Base-by-base conservation (phyloP, 495 filamentous ascomycete genomes). In the Penicillium steckii region DNA sequence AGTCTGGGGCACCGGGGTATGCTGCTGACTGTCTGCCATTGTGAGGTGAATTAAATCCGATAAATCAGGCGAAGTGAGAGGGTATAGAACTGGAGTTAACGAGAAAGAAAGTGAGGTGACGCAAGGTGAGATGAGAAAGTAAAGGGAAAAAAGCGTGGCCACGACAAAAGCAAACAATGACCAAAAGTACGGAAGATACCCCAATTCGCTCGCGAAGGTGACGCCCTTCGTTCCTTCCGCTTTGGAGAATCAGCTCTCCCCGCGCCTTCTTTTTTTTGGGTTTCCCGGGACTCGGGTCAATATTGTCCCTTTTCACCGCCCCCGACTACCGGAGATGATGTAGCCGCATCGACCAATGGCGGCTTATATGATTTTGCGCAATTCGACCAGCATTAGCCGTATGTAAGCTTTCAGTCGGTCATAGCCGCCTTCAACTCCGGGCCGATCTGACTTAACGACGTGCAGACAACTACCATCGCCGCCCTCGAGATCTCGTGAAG, bases 1-100 rank as follows among this genome's bases (percentile, higher is more conserved):
- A 17, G 56, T 48, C 42, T 57, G 53, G 35, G 59, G 47, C 23
- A 56, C 42, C 50, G 62, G 41, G 13, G 54, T 33, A 38, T 46
- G 55, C 30, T 56, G 55, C 46, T 70, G 68, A 27, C 52, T 55
- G 23, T 75, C 72, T 5, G 66, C 59, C 72, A 75, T 75, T 22
- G 17, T 12, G 30, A n/a, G 6, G 13, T 45, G 5, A 15, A 19
- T 27, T n/a, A n/a, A n/a, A n/a, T n/a, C n/a, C n/a, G n/a, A n/a
- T n/a, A n/a, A n/a, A n/a, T n/a, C n/a, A n/a, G n/a, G 18, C 9
- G 27, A 29, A 29, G 19, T 22, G 38, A 6, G 19, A 41, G 18
- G 21, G 13, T 44, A 40, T 46, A 25, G 35, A 49, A 4, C 19
- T 10, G 13, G 30, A 44, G 9, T 30, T 18, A 23, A 23, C 2